Evolutionary conservation across 1,284 basidiomycete species (phyloP).

Genomic region (Pyrrhoderma lamaoense): DNA sequence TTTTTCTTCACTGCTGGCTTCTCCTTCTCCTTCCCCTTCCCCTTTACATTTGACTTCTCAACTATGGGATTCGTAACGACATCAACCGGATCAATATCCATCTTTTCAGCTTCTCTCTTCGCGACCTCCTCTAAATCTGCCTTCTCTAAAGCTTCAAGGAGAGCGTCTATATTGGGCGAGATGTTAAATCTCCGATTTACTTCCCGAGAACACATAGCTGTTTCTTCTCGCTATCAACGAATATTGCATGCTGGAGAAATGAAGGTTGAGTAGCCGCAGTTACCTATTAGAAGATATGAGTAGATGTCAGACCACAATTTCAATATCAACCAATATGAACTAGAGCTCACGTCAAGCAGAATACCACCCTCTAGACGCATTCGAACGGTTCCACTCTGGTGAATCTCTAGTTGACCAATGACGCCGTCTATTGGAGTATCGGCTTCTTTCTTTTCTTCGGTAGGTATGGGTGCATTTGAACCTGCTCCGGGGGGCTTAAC

Average conservation of each 20-base stretch:
- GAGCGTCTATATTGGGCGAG: slow-evolving; percentile 76
- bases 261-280: slow-evolving; percentile 79
- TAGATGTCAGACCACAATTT: too few species aligned
- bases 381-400: slow-evolving; percentile 80
- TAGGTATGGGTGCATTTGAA: slow-evolving; percentile 23
- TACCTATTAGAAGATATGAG: slow-evolving; percentile 43
- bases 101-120: too few species aligned
- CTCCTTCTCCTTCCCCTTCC: too few species aligned
- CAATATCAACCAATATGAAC: slow-evolving; percentile 10
- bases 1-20: too few species aligned
- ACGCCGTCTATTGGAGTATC: slow-evolving; percentile 57
- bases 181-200: slow-evolving; percentile 81
- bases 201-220: slow-evolving; percentile 70
- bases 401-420: slow-evolving; percentile 78
- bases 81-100: too few species aligned
- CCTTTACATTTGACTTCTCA: too few species aligned
- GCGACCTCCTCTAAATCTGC: too few species aligned
- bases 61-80: too few species aligned
- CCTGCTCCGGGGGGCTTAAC: slow-evolving; percentile 37
- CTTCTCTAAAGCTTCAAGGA: slow-evolving; percentile 38
- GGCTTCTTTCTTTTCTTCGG: slow-evolving; percentile 26
- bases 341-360: slow-evolving; percentile 65
- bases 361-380: slow-evolving; percentile 78
- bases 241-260: slow-evolving; percentile 84
- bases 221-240: slow-evolving; percentile 51